phyloP scores from a whole-genome alignment of 768 basidiomycete genomes.

The Rhizopogon salebrosus region DNA sequence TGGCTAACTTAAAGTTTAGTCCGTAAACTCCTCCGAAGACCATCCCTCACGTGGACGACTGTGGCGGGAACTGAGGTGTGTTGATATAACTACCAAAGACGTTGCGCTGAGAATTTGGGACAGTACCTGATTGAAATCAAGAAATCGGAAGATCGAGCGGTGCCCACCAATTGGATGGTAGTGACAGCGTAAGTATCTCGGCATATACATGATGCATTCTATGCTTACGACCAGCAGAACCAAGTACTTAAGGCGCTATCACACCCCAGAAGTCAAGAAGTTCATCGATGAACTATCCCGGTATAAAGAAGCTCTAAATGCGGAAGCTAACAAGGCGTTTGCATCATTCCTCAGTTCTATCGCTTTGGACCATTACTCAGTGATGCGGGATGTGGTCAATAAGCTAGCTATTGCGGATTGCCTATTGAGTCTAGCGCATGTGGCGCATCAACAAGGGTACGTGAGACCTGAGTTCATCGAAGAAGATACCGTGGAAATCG shows the following conservation, averaged over 20 bases:
- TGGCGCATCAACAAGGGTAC: slow-evolving; percentile 73
- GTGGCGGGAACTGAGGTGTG: slow-evolving; percentile 68
- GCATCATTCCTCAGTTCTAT: slow-evolving; percentile 68
- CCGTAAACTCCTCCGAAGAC: slow-evolving; percentile 66
- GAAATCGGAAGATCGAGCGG: slow-evolving; percentile 42
- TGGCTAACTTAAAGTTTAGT: slow-evolving; percentile 36
- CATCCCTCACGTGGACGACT: slow-evolving; percentile 65
- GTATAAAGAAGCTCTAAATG: slow-evolving; percentile 65
- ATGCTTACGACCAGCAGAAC: slow-evolving; percentile 44
- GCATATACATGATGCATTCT: neutral
- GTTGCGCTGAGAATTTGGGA: neutral
- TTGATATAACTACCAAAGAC: neutral
- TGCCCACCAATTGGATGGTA: slow-evolving; percentile 54
- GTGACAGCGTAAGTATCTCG: slow-evolving; percentile 51
- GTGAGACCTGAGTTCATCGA: slow-evolving; percentile 72
- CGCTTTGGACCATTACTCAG: slow-evolving; percentile 56
- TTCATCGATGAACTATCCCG: slow-evolving; percentile 71
- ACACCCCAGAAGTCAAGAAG: slow-evolving; percentile 57
- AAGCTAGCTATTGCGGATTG: slow-evolving; percentile 86
- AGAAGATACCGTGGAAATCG: slow-evolving; percentile 63
- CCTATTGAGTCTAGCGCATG: slow-evolving; percentile 75
- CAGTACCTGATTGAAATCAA: slow-evolving; percentile 82
- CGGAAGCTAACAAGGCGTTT: slow-evolving; percentile 63
- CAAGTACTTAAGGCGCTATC: slow-evolving; percentile 66
- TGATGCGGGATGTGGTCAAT: slow-evolving; percentile 71